Conservation (phyloP, 805 yeast species). For the Candida hispaniensis region DNA sequence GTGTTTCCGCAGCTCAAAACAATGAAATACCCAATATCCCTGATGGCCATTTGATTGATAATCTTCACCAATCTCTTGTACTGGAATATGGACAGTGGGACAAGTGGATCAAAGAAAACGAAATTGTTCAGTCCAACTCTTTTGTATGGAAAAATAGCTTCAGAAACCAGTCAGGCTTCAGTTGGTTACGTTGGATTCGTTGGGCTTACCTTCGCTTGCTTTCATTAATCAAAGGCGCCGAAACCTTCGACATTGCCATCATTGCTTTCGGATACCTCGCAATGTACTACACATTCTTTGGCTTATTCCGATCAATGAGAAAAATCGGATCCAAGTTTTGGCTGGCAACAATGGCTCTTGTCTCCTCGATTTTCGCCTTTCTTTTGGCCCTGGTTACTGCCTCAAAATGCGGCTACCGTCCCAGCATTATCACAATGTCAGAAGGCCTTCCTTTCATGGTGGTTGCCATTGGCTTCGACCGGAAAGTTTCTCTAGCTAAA, state of each 20-base stretch:
- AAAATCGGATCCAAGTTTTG: constrained; percentile 74
- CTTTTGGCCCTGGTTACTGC: constrained; percentile 63
- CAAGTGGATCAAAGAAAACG: constrained; percentile 25
- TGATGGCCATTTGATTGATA: constrained; percentile 17
- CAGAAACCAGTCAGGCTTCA: constrained; percentile 22
- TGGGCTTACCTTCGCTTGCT: constrained; percentile 28
- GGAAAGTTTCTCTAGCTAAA: constrained; percentile 60
- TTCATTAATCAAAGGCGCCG: constrained; percentile 48
- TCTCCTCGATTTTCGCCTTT: constrained; percentile 75
- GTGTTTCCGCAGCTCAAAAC: constrained; percentile 21
- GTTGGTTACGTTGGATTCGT: constrained; percentile 30
- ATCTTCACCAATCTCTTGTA: constrained; percentile 20
- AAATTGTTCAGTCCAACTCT: constrained; percentile 18
- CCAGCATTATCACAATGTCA: constrained; percentile 63
- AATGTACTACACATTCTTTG: constrained; percentile 73
- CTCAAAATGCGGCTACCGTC: constrained; percentile 43
- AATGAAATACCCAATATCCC: constrained; percentile 19
- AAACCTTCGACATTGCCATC: constrained; percentile 71
- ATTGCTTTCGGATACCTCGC: constrained; percentile 74
- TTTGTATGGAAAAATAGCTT: constrained; percentile 20
- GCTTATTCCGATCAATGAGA: constrained; percentile 66
- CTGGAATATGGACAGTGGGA: constrained; percentile 24
- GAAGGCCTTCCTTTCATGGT: constrained; percentile 93
- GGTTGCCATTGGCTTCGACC: constrained; percentile 84
- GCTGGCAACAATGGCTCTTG: constrained; percentile 70